Conservation (phyloP, 257 asterid species). For the Scutellaria galericulata region DNA sequence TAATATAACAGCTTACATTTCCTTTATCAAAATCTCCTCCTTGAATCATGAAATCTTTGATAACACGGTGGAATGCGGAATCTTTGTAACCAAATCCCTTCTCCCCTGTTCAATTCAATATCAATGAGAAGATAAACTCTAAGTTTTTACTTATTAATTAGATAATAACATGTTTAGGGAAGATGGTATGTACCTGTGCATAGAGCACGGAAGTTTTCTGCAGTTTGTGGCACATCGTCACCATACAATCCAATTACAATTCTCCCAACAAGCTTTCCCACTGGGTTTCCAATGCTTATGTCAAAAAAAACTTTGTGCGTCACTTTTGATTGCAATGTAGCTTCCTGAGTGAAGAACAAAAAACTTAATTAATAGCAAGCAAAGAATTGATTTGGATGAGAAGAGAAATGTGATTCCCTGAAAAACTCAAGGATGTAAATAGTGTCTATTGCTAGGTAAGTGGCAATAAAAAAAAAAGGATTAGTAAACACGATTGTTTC, state of each 20-base stretch:
- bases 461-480: background rate
- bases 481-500: background rate
- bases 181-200: conserved; percentile 63
- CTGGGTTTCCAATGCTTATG: conserved; percentile 92
- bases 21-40: conserved; percentile 99
- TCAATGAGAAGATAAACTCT: conserved; percentile 20
- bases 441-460: conserved; percentile 5
- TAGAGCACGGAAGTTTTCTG: conserved; percentile 94
- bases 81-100: conserved; percentile 95
- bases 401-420: background rate
- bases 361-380: background rate
- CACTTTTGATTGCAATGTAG: conserved; percentile 77
- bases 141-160: conserved; percentile 3
- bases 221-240: conserved; percentile 95
- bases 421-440: conserved; percentile 4
- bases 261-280: conserved; percentile 88
- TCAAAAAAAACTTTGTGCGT: conserved; percentile 87
- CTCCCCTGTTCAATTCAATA: conserved; percentile 64
- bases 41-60: conserved; percentile 96
- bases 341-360: conserved; percentile 55
- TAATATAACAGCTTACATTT: conserved; percentile 62
- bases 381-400: conserved; percentile 1
- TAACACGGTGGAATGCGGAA: conserved; percentile 91
- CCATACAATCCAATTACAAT: conserved; percentile 92
- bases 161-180: conserved; percentile 1